Percentiles rank a stretch among this genome's conserved stretches.
Evolutionary conservation across 2,329 filamentous ascomycete species (phyloP).

Genomic region (Ascochyta clinopodiicola): DNA sequence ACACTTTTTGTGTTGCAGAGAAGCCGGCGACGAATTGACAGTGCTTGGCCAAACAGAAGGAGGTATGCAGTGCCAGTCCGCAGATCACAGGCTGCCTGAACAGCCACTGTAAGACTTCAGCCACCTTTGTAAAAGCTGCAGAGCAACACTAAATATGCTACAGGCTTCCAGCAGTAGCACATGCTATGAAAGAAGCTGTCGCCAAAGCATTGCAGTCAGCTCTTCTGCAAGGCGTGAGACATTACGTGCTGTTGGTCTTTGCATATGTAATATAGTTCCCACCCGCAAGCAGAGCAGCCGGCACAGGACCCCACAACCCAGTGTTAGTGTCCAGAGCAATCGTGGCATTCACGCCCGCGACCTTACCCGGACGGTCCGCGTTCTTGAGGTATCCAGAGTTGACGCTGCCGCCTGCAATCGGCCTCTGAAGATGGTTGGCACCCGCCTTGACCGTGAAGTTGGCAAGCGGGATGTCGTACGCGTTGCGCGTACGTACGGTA

Average conservation of each 20-base stretch:
- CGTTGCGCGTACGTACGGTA: slow-evolving; percentile 62
- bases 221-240: background rate
- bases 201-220: too few relatives aligned
- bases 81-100: too few relatives aligned
- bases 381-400: slow-evolving; percentile 11
- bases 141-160: too few relatives aligned
- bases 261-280: slow-evolving; percentile 17
- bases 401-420: slow-evolving; percentile 44
- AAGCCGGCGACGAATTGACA: too few relatives aligned
- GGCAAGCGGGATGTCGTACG: slow-evolving; percentile 67
- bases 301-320: slow-evolving; percentile 7
- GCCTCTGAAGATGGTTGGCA: slow-evolving; percentile 61
- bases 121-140: slow-evolving; percentile 5
- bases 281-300: slow-evolving; percentile 7
- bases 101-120: too few relatives aligned
- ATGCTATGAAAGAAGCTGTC: too few relatives aligned
- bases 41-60: too few relatives aligned
- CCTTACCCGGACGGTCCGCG: slow-evolving; percentile 2
- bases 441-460: slow-evolving; percentile 71
- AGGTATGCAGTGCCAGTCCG: too few relatives aligned
- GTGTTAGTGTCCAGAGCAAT: slow-evolving; percentile 11
- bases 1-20: too few relatives aligned
- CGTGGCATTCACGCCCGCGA: slow-evolving; percentile 4
- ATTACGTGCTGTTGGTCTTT: slow-evolving; percentile 3
- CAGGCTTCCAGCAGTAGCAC: too few relatives aligned